Evolutionary conservation across 1,139 yeast genomes (phyloP).

Genomic region (Pichia inconspicua): DNA sequence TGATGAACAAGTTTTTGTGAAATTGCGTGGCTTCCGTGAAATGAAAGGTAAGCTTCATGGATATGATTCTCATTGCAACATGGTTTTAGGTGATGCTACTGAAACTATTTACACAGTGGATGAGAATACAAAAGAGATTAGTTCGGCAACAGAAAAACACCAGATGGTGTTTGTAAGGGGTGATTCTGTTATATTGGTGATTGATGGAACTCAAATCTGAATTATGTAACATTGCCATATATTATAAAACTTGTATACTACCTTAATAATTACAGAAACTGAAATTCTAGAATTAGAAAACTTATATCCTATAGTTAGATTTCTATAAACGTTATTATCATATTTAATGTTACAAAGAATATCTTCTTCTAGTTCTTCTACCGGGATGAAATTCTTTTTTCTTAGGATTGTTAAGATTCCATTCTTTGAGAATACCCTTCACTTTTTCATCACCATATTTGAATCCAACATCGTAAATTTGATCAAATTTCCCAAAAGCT

Average conservation of each 20-base stretch:
- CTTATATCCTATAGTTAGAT: background rate
- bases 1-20: constrained; percentile 82
- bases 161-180: constrained; percentile 96
- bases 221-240: background rate
- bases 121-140: constrained; percentile 37
- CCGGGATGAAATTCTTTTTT: constrained; percentile 23
- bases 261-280: background rate
- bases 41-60: constrained; percentile 88
- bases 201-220: constrained; percentile 24
- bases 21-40: constrained; percentile 94
- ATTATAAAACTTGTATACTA: background rate
- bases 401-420: constrained; percentile 30
- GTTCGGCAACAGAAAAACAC: constrained; percentile 52
- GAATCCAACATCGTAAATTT: constrained; percentile 74
- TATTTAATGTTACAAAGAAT: constrained; percentile 39
- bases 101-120: constrained; percentile 66
- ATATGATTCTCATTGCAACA: constrained; percentile 92
- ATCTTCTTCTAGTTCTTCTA: constrained; percentile 43
- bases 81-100: constrained; percentile 87
- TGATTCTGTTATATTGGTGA: constrained; percentile 71
- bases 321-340: too few relatives aligned
- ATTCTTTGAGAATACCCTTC: constrained; percentile 47
- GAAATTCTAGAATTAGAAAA: background rate
- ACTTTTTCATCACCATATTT: constrained; percentile 61
- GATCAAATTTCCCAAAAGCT: constrained; percentile 88